A percentile compares a stretch with the other conserved stretches of the same genome.
Conservation (phyloP, 208 protist species). For the Novymonas esmeraldas region DNA sequence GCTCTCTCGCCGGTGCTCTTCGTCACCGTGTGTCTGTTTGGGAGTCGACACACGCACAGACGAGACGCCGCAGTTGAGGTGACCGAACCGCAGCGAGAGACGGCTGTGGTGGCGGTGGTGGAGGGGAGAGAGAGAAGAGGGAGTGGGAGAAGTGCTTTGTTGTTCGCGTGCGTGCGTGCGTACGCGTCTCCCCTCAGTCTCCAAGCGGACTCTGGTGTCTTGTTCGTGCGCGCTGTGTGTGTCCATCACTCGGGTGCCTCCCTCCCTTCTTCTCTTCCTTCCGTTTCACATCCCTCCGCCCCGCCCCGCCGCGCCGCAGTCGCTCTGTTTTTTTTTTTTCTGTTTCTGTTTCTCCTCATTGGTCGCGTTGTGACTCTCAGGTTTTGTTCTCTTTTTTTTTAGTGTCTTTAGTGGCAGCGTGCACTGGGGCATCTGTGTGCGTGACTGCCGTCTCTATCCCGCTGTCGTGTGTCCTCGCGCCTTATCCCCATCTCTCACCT, state of each 20-base stretch:
- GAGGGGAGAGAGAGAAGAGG: no score
- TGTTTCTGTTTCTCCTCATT: constrained; percentile 16
- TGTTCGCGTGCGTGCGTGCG: not conserved
- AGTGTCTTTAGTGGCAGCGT: not conserved
- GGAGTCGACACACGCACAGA: no score
- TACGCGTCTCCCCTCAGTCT: not conserved
- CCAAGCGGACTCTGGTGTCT: no score
- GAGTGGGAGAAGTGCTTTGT: no score
- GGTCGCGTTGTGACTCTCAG: not conserved
- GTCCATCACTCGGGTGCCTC: not conserved
- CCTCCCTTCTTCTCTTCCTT: not conserved
- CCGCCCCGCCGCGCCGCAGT: no score
- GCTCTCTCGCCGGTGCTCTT: no score
- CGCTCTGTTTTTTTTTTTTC: not conserved
- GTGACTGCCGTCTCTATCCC: constrained; percentile 1
- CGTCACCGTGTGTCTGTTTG: no score
- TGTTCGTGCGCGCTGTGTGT: not conserved
- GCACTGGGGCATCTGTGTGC: not conserved
- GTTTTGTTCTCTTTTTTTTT: constrained; percentile 1
- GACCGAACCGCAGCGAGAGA: no score
- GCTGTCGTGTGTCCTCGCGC: not conserved
- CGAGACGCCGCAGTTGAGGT: no score
- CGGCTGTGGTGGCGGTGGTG: no score
- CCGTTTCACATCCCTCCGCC: not conserved
- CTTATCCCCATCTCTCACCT: no score